Evolutionary conservation across 495 filamentous ascomycete species (phyloP).

Genomic region (Xylaria bambusicola): DNA sequence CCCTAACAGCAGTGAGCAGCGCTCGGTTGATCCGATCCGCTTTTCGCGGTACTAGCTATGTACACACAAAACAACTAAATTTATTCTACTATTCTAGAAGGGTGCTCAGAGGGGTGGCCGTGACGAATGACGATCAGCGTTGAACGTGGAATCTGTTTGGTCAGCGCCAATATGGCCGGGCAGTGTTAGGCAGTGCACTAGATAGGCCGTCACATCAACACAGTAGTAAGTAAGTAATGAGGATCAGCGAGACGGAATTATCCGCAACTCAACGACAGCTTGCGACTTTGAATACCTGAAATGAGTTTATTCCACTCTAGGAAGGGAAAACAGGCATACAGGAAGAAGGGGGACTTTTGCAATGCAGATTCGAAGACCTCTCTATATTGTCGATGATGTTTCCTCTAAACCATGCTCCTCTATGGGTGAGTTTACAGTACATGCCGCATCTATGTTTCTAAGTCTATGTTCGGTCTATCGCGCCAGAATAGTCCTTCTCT

Average conservation of each 20-base stretch:
- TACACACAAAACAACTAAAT: neutral
- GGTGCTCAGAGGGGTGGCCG: neutral
- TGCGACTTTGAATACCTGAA: too few species aligned
- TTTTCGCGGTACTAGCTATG: too few species aligned
- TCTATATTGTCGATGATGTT: neutral
- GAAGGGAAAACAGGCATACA: too few species aligned
- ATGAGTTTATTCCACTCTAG: too few species aligned
- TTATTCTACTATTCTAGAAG: neutral
- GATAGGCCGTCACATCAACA: too few species aligned
- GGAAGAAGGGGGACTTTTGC: neutral
- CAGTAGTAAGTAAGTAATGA: neutral
- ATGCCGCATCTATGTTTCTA: slow-evolving; percentile 3
- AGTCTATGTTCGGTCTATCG: neutral
- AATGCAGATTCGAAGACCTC: neutral
- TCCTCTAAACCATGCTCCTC: too few species aligned
- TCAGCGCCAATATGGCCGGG: neutral
- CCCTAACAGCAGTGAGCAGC: too few species aligned
- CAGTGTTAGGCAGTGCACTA: slow-evolving; percentile 2
- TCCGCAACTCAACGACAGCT: neutral
- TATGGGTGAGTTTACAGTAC: too few species aligned
- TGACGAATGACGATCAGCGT: neutral
- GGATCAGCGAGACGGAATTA: slow-evolving; percentile 11
- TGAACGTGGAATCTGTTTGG: neutral
- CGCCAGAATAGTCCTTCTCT: neutral
- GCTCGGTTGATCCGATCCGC: too few species aligned